These are phyloP conservation scores for Penicillium nordicum DNA, from an alignment of 2,329 filamentous ascomycete genomes.

Conservation along the genomic window DNA sequence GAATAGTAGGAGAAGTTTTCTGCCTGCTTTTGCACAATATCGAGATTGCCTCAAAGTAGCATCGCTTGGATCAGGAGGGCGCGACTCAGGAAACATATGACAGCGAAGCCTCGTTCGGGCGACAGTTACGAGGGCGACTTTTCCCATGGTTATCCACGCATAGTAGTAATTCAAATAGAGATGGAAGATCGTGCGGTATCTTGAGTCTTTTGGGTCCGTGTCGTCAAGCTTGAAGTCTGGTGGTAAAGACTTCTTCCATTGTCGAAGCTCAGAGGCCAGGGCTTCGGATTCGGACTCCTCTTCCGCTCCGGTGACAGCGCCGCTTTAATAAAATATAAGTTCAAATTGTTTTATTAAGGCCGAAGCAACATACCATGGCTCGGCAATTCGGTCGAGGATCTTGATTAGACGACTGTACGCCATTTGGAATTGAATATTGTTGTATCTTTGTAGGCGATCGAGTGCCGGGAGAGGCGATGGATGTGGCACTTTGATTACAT, in stretches of 20 bases:
- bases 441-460: constrained; percentile 25
- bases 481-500: constrained; percentile 9
- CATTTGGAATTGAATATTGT: constrained; percentile 36
- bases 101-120: constrained; percentile 16
- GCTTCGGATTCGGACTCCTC: not conserved
- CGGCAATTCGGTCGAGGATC: constrained; percentile 32
- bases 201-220: constrained; percentile 26
- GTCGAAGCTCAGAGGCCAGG: constrained; percentile 25
- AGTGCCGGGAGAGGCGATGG: constrained; percentile 10
- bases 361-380: constrained; percentile 10
- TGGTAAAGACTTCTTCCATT: constrained; percentile 33
- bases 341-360: too few species aligned
- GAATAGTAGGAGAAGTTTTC: constrained; percentile 33
- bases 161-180: constrained; percentile 40
- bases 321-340: not conserved
- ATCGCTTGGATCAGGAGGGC: constrained; percentile 1
- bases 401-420: constrained; percentile 29
- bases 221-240: constrained; percentile 25
- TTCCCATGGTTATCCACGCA: constrained; percentile 38
- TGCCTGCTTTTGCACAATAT: constrained; percentile 32
- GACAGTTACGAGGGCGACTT: constrained; percentile 34
- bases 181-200: constrained; percentile 35
- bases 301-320: not conserved
- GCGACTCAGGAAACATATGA: constrained; percentile 5
- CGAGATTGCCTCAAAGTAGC: constrained; percentile 15